phyloP scores from a whole-genome alignment of 768 basidiomycete genomes.

The Gelatoporia subvermispora region DNA sequence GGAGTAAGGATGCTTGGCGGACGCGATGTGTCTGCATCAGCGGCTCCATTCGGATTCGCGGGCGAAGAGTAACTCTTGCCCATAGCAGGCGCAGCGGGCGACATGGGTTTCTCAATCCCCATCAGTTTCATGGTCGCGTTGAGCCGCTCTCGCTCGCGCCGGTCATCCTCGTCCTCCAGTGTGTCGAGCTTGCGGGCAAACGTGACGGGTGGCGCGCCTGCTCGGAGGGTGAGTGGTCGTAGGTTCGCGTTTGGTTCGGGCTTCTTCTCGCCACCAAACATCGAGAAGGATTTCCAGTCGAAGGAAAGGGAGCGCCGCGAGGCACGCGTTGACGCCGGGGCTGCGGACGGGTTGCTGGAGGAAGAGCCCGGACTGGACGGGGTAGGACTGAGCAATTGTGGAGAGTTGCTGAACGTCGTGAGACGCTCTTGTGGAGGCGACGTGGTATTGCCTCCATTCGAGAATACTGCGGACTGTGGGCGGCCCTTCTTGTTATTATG shows the following conservation, averaged over 20 bases:
- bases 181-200: constrained; percentile 79
- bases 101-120: constrained; percentile 74
- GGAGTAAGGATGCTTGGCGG: constrained; percentile 8
- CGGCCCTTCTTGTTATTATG: constrained; percentile 41
- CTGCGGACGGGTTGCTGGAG: constrained; percentile 13
- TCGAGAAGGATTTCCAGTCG: constrained; percentile 76
- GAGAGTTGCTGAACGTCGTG: constrained; percentile 27
- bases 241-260: constrained; percentile 45
- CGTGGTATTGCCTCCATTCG: constrained; percentile 28
- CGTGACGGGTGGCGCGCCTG: constrained; percentile 52
- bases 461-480: constrained; percentile 59
- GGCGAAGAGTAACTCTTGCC: constrained; percentile 40
- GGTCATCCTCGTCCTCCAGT: constrained; percentile 89
- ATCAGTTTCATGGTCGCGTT: constrained; percentile 91
- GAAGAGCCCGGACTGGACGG: constrained; percentile 14
- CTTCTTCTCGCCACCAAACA: constrained; percentile 67
- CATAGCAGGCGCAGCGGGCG: constrained; percentile 27
- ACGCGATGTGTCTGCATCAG: not conserved
- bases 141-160: constrained; percentile 79
- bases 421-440: constrained; percentile 28
- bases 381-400: constrained; percentile 3
- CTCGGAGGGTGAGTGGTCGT: constrained; percentile 70
- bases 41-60: not conserved
- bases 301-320: constrained; percentile 79
- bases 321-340: constrained; percentile 22